Evolutionary conservation across 768 basidiomycete genomes (phyloP), one percentile per base, ranked within the genome.

Genomic region (Xerocomellus amylosporus): DNA sequence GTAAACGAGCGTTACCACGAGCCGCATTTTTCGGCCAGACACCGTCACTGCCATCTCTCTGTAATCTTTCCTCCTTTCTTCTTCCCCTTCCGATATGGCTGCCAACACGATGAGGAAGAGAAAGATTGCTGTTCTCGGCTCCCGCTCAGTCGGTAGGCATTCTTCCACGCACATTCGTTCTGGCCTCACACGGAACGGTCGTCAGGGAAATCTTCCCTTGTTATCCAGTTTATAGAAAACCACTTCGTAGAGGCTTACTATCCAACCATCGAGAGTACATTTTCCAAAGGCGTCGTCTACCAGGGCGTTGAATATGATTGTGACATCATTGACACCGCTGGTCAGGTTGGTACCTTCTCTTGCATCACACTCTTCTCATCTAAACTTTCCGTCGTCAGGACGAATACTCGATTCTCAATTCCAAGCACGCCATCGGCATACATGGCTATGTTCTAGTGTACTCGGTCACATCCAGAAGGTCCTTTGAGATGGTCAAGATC

Each of bases 361-460:
- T 28, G 15, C 14, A 39, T 40, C 54, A 34, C 34, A 8, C 56
- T 19, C 24, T 10, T 45, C 41, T 22, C 53, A 34, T 58, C 55
- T 45, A 24, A 54, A 43, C 47, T 28, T 26, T 53, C 53, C 45
- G 15, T 10, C 26, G 13, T 36, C 46, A 63, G 93, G 96, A 98
- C 67, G 96, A 99, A 72, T 98, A 90, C 75, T 90, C 93, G 19
- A 90, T 95, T 53, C 83, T 99, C 59, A 93, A 92, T 61, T 81
- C 90, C 26, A 92, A 94, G 70, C 91, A 98, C 67, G 94, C 93
- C 38, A 92, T 98, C 64, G 96, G 96, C 49, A 93, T 96, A 64
- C 95, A 99, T 67, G 96, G 96, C 67, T 99, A 90, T 71, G 83
- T 99, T 65, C 85, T 99, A 64, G 95, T 98, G 42, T 99, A 98